A percentile compares a stretch with the other conserved stretches of the same genome.
Conservation (phyloP, 2,329 filamentous ascomycete genomes). For the Cladophialophora carrionii region DNA sequence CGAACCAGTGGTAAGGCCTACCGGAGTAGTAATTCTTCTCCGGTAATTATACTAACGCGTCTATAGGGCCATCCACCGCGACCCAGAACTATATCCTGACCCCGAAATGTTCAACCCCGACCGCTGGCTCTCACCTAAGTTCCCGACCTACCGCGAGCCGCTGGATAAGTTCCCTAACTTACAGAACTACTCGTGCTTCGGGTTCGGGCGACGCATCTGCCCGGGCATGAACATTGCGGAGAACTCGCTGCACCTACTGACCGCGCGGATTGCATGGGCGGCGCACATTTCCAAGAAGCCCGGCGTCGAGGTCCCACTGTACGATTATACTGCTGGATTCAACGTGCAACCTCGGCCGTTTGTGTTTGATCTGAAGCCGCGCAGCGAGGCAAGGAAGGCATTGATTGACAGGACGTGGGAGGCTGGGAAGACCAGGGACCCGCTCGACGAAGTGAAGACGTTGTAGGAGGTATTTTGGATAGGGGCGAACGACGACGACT, state of each 20-base stretch:
- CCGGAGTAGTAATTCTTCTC: too few relatives aligned
- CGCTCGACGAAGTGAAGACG: conserved; percentile 15
- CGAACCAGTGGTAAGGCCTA: conserved; percentile 47
- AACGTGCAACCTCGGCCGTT: conserved; percentile 33
- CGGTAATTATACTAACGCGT: too few relatives aligned
- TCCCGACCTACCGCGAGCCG: conserved; percentile 58
- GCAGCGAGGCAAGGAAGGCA: conserved; percentile 10
- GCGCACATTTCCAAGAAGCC: conserved; percentile 21
- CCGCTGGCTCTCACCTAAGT: conserved; percentile 57
- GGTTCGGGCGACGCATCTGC: conserved; percentile 55
- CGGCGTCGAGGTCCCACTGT: conserved; percentile 23
- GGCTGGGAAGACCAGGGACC: conserved; percentile 12
- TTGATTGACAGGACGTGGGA: conserved; percentile 19
- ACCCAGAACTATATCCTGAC: conserved; percentile 56
- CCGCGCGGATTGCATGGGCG: conserved; percentile 44
- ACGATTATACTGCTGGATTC: conserved; percentile 33
- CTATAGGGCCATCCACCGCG: conserved; percentile 54
- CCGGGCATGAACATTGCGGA: conserved; percentile 40
- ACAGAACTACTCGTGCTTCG: conserved; percentile 59
- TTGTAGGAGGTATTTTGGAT: too few relatives aligned
- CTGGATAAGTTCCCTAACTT: conserved; percentile 57
- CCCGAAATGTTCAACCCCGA: conserved; percentile 58
- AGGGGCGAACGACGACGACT: too few relatives aligned
- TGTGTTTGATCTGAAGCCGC: conserved; percentile 26
- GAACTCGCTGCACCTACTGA: conserved; percentile 34